These are phyloP conservation scores for Amauroascus verrucosus DNA, from an alignment of 2,329 filamentous ascomycete genomes.

Conservation along the genomic window DNA sequence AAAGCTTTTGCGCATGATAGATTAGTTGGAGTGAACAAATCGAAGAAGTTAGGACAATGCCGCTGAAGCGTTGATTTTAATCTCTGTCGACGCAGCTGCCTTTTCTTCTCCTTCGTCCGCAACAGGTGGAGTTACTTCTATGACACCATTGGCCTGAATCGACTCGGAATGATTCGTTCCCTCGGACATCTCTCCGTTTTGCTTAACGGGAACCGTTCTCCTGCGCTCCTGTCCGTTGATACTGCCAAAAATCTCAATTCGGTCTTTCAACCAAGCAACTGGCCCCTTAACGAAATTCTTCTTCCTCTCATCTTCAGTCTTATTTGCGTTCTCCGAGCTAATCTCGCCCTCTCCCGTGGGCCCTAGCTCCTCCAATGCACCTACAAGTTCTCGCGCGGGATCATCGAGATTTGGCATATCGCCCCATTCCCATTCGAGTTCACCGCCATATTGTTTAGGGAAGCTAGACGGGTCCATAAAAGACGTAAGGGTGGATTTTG, in stretches of 20 bases:
- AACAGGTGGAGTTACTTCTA: not conserved
- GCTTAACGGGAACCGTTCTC: slow-evolving; percentile 10
- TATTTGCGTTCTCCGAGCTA: not conserved
- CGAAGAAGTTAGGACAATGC: not conserved
- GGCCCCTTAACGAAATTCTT: slow-evolving; percentile 28
- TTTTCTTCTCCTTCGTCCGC: not conserved
- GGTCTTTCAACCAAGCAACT: slow-evolving; percentile 68
- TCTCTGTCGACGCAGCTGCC: not conserved
- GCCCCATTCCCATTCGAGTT: slow-evolving; percentile 73
- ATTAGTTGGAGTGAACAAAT: not conserved
- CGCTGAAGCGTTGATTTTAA: not conserved
- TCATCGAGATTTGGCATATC: slow-evolving; percentile 62
- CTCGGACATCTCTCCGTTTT: not conserved
- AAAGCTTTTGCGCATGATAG: not conserved
- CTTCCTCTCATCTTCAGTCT: slow-evolving; percentile 7
- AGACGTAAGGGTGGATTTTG: slow-evolving; percentile 62
- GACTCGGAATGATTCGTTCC: not conserved
- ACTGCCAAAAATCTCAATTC: slow-evolving; percentile 68
- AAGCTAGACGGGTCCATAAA: slow-evolving; percentile 79
- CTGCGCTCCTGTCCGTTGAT: slow-evolving; percentile 13
- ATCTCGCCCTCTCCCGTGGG: slow-evolving; percentile 19
- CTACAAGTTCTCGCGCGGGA: slow-evolving; percentile 27
- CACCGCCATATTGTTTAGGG: slow-evolving; percentile 79
- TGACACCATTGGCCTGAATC: not conserved
- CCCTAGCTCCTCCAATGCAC: slow-evolving; percentile 23